Conservation (phyloP, 2,329 filamentous ascomycete genomes). For the Xylariales sp. region DNA sequence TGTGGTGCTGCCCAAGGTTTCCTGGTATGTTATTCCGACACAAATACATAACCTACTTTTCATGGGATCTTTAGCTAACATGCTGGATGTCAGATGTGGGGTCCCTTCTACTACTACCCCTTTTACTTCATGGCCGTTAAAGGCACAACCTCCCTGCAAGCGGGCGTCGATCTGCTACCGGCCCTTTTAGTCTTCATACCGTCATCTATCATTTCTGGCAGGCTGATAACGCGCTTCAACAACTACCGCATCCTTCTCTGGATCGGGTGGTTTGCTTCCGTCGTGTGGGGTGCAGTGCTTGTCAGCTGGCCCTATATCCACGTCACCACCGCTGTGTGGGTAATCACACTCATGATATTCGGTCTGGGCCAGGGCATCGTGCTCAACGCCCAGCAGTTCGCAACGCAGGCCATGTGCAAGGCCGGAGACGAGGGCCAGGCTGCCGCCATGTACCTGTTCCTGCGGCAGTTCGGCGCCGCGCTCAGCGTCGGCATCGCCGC, state of each 20-base stretch:
- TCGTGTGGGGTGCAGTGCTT: not conserved
- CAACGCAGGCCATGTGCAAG: slow-evolving; percentile 9
- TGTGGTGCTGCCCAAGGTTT: slow-evolving; percentile 28
- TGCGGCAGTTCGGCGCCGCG: slow-evolving; percentile 33
- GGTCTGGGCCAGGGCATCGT: slow-evolving; percentile 7
- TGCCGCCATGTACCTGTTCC: slow-evolving; percentile 34
- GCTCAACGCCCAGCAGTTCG: slow-evolving; percentile 7
- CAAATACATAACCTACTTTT: too few species aligned
- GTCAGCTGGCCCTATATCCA: not conserved
- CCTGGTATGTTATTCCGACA: slow-evolving; percentile 3
- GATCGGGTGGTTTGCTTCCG: not conserved
- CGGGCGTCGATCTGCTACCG: slow-evolving; percentile 5
- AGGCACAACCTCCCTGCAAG: not conserved
- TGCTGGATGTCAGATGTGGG: too few species aligned
- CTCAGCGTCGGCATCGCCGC: slow-evolving; percentile 34
- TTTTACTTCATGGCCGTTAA: slow-evolving; percentile 7
- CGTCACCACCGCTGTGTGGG: slow-evolving; percentile 1
- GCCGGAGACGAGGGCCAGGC: slow-evolving; percentile 31
- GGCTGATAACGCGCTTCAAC: slow-evolving; percentile 2
- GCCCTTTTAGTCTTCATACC: slow-evolving; percentile 1
- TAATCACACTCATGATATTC: slow-evolving; percentile 1
- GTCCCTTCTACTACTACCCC: slow-evolving; percentile 5
- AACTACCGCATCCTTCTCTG: slow-evolving; percentile 4
- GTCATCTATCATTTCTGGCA: slow-evolving; percentile 3
- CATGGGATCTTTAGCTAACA: too few species aligned